These are phyloP conservation scores for Ustanciosporium gigantosporum DNA, from an alignment of 1,284 basidiomycete species.

Conservation along the genomic window DNA sequence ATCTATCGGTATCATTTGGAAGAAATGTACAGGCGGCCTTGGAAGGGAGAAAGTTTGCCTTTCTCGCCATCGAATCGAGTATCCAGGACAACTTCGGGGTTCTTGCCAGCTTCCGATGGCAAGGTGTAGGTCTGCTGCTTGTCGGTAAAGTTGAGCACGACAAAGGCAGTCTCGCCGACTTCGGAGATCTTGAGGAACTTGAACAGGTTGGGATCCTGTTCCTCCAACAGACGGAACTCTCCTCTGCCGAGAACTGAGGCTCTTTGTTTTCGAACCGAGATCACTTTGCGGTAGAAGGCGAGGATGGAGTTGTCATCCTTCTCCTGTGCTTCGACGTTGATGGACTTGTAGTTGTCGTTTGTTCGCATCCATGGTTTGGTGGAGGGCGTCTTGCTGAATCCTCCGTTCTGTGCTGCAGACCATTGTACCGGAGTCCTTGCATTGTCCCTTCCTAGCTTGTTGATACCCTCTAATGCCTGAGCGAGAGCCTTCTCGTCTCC, in stretches of 20 bases:
- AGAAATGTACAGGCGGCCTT: conserved; percentile 31
- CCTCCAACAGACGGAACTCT: conserved; percentile 66
- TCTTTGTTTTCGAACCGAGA: conserved; percentile 67
- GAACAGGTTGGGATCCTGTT: conserved; percentile 66
- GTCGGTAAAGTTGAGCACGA: conserved; percentile 44
- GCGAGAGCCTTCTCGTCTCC: conserved; percentile 60
- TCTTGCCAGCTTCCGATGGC: conserved; percentile 10
- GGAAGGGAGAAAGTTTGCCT: conserved; percentile 12
- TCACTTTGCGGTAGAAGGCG: conserved; percentile 68
- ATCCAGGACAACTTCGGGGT: conserved; percentile 8
- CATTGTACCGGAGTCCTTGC: conserved; percentile 74
- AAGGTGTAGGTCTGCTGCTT: conserved; percentile 19
- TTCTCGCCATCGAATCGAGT: conserved; percentile 10
- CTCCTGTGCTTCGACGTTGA: conserved; percentile 69
- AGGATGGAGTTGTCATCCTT: conserved; percentile 66
- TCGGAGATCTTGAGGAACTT: conserved; percentile 66
- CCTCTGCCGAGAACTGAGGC: conserved; percentile 68
- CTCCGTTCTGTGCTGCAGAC: conserved; percentile 67
- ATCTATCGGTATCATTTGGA: conserved; percentile 5
- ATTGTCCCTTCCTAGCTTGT: conserved; percentile 73
- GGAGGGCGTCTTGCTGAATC: conserved; percentile 68
- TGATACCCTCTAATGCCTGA: conserved; percentile 64
- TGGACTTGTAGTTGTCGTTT: conserved; percentile 70
- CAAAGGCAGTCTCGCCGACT: conserved; percentile 45
- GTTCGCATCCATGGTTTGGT: conserved; percentile 74